These are phyloP conservation scores for Ceratopteris richardii DNA, from an alignment of 75 land plant species.

Conservation along the genomic window DNA sequence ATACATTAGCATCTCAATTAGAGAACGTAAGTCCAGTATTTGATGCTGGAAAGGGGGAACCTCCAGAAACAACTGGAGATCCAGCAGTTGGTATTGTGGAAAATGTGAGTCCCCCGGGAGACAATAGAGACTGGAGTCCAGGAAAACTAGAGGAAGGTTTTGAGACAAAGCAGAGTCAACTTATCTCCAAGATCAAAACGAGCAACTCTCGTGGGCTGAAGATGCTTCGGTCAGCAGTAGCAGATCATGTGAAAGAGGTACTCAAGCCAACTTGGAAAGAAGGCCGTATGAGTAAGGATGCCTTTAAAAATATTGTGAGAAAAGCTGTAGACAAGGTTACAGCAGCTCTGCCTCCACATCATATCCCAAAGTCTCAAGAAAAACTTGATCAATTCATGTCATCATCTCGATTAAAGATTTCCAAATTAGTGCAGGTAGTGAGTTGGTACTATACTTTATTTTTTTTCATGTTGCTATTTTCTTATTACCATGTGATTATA, in stretches of 20 bases:
- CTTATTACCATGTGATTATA: background rate
- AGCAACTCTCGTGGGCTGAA: conserved; percentile 57
- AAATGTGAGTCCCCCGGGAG: conserved; percentile 7
- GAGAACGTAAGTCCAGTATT: conserved; percentile 15
- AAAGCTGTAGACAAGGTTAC: conserved; percentile 90
- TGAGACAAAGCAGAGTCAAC: background rate
- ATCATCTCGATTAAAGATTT: conserved; percentile 55
- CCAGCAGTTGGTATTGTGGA: conserved; percentile 13
- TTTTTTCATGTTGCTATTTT: background rate
- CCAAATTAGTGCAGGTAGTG: conserved; percentile 92
- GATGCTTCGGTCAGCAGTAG: conserved; percentile 61
- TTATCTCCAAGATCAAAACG: conserved; percentile 7
- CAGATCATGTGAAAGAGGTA: conserved; percentile 78
- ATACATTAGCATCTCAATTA: conserved; percentile 9
- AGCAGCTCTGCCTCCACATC: conserved; percentile 44
- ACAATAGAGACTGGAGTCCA: conserved; percentile 1
- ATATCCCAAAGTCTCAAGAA: conserved; percentile 72
- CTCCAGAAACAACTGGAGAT: conserved; percentile 17
- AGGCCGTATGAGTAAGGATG: conserved; percentile 83
- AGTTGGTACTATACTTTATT: background rate
- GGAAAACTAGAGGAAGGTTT: background rate
- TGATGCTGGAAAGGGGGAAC: conserved; percentile 38
- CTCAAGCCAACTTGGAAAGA: conserved; percentile 92
- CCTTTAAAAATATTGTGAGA: conserved; percentile 82
- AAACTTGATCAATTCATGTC: conserved; percentile 63